Evolutionary conservation across 345 rosid species (phyloP), one percentile per base, ranked within the genome.

Genomic region (Microthlaspi erraticum): DNA sequence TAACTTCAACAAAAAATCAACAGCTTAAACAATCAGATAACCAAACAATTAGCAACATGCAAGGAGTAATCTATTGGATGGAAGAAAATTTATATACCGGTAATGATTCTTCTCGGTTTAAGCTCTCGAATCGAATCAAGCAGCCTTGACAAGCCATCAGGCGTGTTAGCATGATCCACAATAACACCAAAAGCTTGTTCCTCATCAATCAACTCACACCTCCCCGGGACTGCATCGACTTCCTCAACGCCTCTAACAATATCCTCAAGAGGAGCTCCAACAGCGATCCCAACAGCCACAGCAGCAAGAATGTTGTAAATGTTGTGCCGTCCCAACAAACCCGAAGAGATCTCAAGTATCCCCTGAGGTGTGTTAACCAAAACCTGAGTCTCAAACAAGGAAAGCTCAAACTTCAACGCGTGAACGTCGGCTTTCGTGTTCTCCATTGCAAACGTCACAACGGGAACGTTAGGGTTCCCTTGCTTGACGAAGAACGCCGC

Each of bases 131-230:
- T 86, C 23, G 96, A 87, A 82, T 93, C 98, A 29, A 91, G 89
- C 55, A 91, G 83, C 73, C 86, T 91, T 54, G 98, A 93, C 52
- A 91, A 81, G 45, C 86, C 94, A 79, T 82, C 90, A 51, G 96
- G 96, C 39, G 96, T 87, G 13, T 83, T 81, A 66, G 94, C 94
- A 74, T 86, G 83, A 71, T 91, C 98, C 62, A 93, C 97, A 57
- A 89, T 87, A 74, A 89, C 98, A 34, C 97, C 96, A 78, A 83
- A 93, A 64, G 97, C 96, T 79, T 91, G 94, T 73, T 91, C 97
- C 72, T 91, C 97, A 5, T 91, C 98, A 63, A 93, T 93, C 78
- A 93, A 73, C 68, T 93, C 97, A 64, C 93, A 93, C 79, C 97
- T 87, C 26, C 98, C 98, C 1, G 96, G 98, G 66, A 93, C 96